Base-by-base conservation (phyloP, 2,329 filamentous ascomycete genomes). In the Penicillium sclerotigenum region DNA sequence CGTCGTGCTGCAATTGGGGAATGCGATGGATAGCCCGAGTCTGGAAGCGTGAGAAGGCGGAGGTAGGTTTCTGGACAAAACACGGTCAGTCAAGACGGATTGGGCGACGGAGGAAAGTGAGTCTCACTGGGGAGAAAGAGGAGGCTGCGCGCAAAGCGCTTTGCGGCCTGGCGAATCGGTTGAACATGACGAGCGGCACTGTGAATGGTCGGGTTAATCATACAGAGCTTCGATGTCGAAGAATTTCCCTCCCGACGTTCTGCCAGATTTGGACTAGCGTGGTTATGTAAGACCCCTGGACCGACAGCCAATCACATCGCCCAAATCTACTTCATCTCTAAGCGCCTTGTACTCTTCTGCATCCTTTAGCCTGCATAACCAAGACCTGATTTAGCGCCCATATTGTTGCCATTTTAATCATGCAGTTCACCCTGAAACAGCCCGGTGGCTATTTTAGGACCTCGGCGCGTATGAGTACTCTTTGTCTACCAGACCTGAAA, bases 1-100 rank as follows among this genome's bases (percentile, higher is more conserved):
- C 61, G 54, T 80, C 74, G 67, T 81, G 75, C 38, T 69, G 71
- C 62, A 84, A 78, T 58, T 74, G 66, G 24, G 82, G 81, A 6
- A 83, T 74, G 43, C 65, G 65, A 67, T 84, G 79, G 42, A 73
- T 50, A 57, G 62, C 64, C 64, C 74, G 70, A 60, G 59, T 68
- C 63, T 76, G 73, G 59, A 67, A 68, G 61, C 67, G 67, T 63
- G 69, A 64, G 57, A 75, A 67, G 57, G 71, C 67, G 67, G 70
- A 71, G 63, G 66, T 59, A 58, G 68, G 62, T 68, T 68, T 73
- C 69, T 73, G 56, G 41, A 58, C 47, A 60, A 42, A 52, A 58
- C 54, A 52, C 60, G 53, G 59, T 63, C 48, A 65, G 65, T 66
- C 56, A 61, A 37, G 59, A 29, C 22, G 29, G 50, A 26, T 47